Base-by-base conservation (phyloP, 352 stramenopile species). In the Phytophthora nicotianae region DNA sequence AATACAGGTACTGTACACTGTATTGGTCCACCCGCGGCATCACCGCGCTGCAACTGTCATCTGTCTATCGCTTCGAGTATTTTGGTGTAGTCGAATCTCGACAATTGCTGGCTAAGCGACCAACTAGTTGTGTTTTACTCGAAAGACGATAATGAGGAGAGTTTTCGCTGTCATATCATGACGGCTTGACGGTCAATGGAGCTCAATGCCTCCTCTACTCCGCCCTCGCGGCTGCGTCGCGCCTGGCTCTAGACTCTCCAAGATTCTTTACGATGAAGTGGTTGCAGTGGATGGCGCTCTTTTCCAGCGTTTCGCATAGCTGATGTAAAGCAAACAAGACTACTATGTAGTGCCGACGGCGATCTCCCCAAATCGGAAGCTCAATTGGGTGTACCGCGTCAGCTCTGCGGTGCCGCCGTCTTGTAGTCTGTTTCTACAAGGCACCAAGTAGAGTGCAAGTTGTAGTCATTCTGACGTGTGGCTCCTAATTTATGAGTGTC, bases 281-380 rank as follows among this genome's bases (percentile, higher is more conserved):
- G 41, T 57, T 57, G 59, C 51, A 57, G 43, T 51, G 45, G 33
- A 35, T 26, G 53, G 16, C 58, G 50, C 50, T 20, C 43, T 23
- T 62, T n/a, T 67, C 59, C 51, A 67, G 51, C 59, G 51, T 68
- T 68, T 68, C 59, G 23, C 59, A 68, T 53, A 68, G 51, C 40
- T 38, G 32, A 38, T 38, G 6, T 13, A 9, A 29, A 14, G 29
- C 13, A 35, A 35, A 35, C 32, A 38, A 38, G 10, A 9, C 13
- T 38, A 7, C 24, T 4, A 7, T 29, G 24, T 7, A 4, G 4
- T 33, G 27, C 27, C 27, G 27, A 33, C 27, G 27, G 27, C 5
- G 27, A 29, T 33, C 16, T 10, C 33, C 11, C 4, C 33, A 17
- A 41, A 29, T 8, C 7, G 4, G 14, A 38, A n/a, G n/a, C 32